Conservation (phyloP, 2,329 filamentous ascomycete species). For the Truncatella angustata region DNA sequence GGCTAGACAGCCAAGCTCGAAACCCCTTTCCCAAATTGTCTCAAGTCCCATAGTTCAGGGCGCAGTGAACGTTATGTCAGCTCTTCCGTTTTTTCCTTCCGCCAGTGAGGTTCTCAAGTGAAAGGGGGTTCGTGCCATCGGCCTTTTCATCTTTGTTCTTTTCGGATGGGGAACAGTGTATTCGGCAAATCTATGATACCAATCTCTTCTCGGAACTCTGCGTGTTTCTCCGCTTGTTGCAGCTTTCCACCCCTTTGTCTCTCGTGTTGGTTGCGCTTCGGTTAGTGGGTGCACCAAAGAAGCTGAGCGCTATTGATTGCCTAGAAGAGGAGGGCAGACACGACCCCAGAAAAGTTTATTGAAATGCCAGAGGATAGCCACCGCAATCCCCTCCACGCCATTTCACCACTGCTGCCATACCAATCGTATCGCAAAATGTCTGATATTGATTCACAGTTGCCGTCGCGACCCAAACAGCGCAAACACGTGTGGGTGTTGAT, state of each 20-base stretch:
- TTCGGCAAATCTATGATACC: too few relatives aligned
- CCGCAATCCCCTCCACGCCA: constrained; percentile 17
- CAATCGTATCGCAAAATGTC: constrained; percentile 29
- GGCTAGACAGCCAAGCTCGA: constrained; percentile 9
- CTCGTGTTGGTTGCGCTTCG: not conserved
- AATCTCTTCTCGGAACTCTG: too few relatives aligned
- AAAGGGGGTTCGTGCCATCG: not conserved
- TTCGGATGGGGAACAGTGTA: too few relatives aligned
- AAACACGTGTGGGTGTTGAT: constrained; percentile 40
- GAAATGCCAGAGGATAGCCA: constrained; percentile 25
- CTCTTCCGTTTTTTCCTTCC: not conserved
- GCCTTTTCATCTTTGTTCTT: not conserved
- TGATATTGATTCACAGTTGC: constrained; percentile 17
- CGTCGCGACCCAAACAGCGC: constrained; percentile 9
- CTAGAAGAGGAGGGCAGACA: not conserved
- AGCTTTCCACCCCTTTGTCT: not conserved
- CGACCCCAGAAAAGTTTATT: constrained; percentile 10
- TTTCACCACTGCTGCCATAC: constrained; percentile 20
- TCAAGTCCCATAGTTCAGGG: not conserved
- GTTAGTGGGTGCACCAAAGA: not conserved
- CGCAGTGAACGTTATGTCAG: not conserved
- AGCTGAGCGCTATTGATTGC: not conserved
- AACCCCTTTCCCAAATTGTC: constrained; percentile 7
- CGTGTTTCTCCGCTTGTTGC: not conserved
- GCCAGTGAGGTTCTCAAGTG: not conserved